Base-by-base conservation (phyloP, 2,329 filamentous ascomycete genomes). In the Botrytis cinerea region DNA sequence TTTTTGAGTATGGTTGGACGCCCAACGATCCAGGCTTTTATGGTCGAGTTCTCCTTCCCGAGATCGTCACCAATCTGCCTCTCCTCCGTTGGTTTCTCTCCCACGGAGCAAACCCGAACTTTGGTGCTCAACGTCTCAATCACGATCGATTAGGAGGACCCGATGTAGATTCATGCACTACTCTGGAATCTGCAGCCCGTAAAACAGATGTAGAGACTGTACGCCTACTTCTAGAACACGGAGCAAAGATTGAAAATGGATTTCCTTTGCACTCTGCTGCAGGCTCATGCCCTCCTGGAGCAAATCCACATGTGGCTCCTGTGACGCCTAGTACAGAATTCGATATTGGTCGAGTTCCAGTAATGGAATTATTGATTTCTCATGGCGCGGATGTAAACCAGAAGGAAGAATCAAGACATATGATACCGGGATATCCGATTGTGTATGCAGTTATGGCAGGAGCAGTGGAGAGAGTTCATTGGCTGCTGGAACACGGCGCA, bases 401-500 rank as follows among this genome's bases (percentile, higher is more conserved):
- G 40, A 66, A 48, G 43, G n/a, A 48, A 25, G 40, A 48, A 22
- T 48, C 63, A 48, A 66, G 28, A 48, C 25, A 66, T 32, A 35
- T 66, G 62, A n/a, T 7, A 22, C 40, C 43, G 8, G n/a, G 45
- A 6, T 46, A 46, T 66, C 63, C 63, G 25, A 66, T 66, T 35
- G 25, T 35, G 32, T 40, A 68, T 68, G 66, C 66, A 14, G 1
- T 59, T 45, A 57, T 43, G 48, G 48, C 32, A 22, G 32, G 66
- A 9, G 66, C 66, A 16, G 48, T 69, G n/a, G 66, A 69, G 48
- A 69, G 48, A n/a, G 35, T 69, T 28, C 43, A 43, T 4, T 69
- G 38, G 66, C 46, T 74, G 75, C 28, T 77, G 68, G 72, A 73
- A 32, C 61, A 18, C 25, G 66, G 66, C 22, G 66, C 66, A 16